Base-by-base conservation (phyloP, 805 yeast species). In the Wickerhamiella australiensis region DNA sequence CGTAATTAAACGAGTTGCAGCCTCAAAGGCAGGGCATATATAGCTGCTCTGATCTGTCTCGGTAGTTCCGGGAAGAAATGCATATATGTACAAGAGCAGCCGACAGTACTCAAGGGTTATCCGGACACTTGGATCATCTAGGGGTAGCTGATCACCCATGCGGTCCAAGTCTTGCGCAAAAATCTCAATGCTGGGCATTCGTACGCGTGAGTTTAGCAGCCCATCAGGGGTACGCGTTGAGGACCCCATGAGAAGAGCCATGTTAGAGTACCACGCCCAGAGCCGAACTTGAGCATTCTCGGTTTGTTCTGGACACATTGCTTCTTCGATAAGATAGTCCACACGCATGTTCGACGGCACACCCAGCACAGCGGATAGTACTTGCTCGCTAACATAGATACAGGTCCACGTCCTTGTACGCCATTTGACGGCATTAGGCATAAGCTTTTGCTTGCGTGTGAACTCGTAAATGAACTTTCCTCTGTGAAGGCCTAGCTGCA, bases 381-480 rank as follows among this genome's bases (percentile, higher is more conserved):
- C 82, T 57, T 87, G 94, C 61, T 87, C 96, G 42, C 85, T 74
- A 60, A 87, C 82, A 63, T 83, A 88, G 3, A 85, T 82, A 2
- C 90, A 87, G 25, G 86, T 68, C 96, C 96, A 88, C 1, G 95
- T 78, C 56, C 95, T 71, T 1, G 96, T 86, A 63, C 96, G 74
- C 96, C 96, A 88, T 60, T 79, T 80, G 57, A 85, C 96, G 4
- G 95, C 90, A 65, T 88, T 86, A 0, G 90, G 90, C 65, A 87
- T 71, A 21, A 85, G 76, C 3, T 83, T 92, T 61, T 88, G 96
- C 26, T 90, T 84, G 59, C 96, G 73, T 5, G 94, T 81, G 57
- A 88, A 88, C 60, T 88, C 96, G 54, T 82, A 78, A 56, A 88
- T 85, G 62, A 88, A 88, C 61, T 83, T 84, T 22, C 96, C 96